Percentiles rank a stretch among this genome's conserved stretches.
phyloP scores from a whole-genome alignment of 768 basidiomycete genomes.

The Boletus patriciae region DNA sequence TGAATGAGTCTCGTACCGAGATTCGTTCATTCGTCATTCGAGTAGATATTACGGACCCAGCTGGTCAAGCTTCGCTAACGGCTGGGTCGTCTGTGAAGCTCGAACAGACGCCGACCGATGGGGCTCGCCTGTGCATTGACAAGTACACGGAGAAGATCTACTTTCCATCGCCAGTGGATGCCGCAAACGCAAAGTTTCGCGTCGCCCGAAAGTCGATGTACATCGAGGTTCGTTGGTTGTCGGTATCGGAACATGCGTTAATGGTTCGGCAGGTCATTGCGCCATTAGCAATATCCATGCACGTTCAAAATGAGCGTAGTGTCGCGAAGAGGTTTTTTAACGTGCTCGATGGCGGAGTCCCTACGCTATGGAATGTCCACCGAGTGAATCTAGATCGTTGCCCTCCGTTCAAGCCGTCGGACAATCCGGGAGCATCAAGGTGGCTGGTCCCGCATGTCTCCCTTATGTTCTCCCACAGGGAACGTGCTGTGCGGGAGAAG shows the following conservation, averaged over 20 bases:
- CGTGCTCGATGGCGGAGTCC: conserved; percentile 10
- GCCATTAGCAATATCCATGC: conserved; percentile 17
- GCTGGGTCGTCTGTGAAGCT: conserved; percentile 22
- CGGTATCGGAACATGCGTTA: background rate
- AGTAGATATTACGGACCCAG: conserved; percentile 25
- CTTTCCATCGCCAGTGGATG: conserved; percentile 48
- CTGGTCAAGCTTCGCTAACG: conserved; percentile 15
- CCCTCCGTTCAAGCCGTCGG: conserved; percentile 31
- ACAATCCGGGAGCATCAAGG: conserved; percentile 3
- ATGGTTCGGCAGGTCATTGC: conserved; percentile 21
- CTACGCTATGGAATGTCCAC: conserved; percentile 39
- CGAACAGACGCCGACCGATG: conserved; percentile 1
- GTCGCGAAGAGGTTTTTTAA: conserved; percentile 33
- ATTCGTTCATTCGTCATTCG: conserved; percentile 21
- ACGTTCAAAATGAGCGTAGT: conserved; percentile 14
- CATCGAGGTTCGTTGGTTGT: conserved; percentile 33
- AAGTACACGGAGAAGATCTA: conserved; percentile 27
- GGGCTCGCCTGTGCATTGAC: conserved; percentile 11
- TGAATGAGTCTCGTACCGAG: conserved; percentile 15
- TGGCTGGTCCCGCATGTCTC: conserved; percentile 38
- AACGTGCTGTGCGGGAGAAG: conserved; percentile 17
- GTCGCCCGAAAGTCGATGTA: conserved; percentile 57
- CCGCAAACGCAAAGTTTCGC: conserved; percentile 38
- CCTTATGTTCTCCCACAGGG: conserved; percentile 35
- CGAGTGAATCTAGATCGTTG: conserved; percentile 38